Evolutionary conservation across 805 yeast species (phyloP).

Genomic region (Suhomyces sp.): DNA sequence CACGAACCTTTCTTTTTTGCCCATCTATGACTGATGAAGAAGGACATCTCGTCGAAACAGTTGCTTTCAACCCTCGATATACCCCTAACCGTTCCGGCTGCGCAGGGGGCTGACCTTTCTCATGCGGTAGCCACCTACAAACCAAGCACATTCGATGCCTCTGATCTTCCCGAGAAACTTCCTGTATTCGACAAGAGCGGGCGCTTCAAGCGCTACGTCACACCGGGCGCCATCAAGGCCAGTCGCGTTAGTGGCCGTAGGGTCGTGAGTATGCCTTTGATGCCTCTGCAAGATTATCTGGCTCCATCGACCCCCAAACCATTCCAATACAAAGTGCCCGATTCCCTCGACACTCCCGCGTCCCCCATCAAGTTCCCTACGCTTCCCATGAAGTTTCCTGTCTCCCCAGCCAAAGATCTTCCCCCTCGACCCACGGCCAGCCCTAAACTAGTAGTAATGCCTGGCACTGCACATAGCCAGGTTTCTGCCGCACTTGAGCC

Average conservation of each 20-base stretch:
- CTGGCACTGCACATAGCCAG: neutral
- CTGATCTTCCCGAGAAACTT: conserved; percentile 29
- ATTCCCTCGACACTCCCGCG: neutral
- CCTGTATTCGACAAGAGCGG: conserved; percentile 25
- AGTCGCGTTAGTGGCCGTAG: conserved; percentile 9
- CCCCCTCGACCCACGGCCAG: neutral
- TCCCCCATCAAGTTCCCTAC: neutral
- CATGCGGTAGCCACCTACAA: conserved; percentile 26
- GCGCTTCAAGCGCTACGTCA: conserved; percentile 15
- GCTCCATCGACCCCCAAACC: neutral
- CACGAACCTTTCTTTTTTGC: neutral
- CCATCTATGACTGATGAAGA: conserved; percentile 7
- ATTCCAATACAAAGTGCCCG: neutral
- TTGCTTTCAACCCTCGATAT: conserved; percentile 20
- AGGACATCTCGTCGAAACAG: conserved; percentile 16
- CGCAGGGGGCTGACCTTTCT: conserved; percentile 22
- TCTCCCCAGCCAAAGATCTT: neutral
- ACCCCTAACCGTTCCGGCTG: conserved; percentile 22
- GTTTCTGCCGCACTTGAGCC: neutral
- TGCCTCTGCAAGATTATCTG: neutral
- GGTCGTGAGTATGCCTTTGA: conserved; percentile 23
- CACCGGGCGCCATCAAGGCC: neutral
- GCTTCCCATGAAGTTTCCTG: conserved; percentile 1
- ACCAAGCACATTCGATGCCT: conserved; percentile 22
- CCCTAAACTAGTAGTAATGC: neutral